Conservation (phyloP, 2,329 filamentous ascomycete species). For the Fusarium zealandicum region DNA sequence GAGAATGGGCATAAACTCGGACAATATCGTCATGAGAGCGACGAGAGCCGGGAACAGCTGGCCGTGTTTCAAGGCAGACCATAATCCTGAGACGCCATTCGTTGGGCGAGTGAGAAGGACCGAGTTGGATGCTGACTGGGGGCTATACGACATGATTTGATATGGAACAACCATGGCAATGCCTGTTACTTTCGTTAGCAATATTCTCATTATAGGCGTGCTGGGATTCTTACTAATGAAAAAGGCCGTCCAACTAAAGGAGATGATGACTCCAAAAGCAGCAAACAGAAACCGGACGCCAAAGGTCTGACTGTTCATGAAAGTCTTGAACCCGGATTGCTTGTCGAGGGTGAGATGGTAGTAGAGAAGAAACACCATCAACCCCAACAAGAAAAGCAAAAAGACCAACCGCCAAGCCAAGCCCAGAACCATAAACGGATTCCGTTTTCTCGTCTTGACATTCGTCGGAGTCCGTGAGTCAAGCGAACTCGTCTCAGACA, state of each 20-base stretch:
- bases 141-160: slow-evolving; percentile 47
- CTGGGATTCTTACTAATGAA: slow-evolving; percentile 42
- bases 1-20: slow-evolving; percentile 59
- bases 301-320: slow-evolving; percentile 52
- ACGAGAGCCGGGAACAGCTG: slow-evolving; percentile 51
- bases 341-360: slow-evolving; percentile 46
- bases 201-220: accelerated
- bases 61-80: slow-evolving; percentile 36
- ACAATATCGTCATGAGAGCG: slow-evolving; percentile 53
- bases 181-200: slow-evolving; percentile 42
- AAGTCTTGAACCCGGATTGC: slow-evolving; percentile 46
- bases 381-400: slow-evolving; percentile 43
- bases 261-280: slow-evolving; percentile 51
- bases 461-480: slow-evolving; percentile 2
- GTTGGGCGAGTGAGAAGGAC: slow-evolving; percentile 53
- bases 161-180: slow-evolving; percentile 56
- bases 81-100: slow-evolving; percentile 55
- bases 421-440: slow-evolving; percentile 49
- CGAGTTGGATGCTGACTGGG: slow-evolving; percentile 46
- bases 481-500: slow-evolving; percentile 33
- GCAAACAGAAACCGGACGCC: slow-evolving; percentile 55
- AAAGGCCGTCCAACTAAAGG: slow-evolving; percentile 53
- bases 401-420: slow-evolving; percentile 48
- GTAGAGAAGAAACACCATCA: slow-evolving; percentile 51
- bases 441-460: slow-evolving; percentile 16